Evolutionary conservation across 345 rosid genomes (phyloP), one percentile per base, ranked within the genome.

Genomic region (Xanthoceras sorbifolium): DNA sequence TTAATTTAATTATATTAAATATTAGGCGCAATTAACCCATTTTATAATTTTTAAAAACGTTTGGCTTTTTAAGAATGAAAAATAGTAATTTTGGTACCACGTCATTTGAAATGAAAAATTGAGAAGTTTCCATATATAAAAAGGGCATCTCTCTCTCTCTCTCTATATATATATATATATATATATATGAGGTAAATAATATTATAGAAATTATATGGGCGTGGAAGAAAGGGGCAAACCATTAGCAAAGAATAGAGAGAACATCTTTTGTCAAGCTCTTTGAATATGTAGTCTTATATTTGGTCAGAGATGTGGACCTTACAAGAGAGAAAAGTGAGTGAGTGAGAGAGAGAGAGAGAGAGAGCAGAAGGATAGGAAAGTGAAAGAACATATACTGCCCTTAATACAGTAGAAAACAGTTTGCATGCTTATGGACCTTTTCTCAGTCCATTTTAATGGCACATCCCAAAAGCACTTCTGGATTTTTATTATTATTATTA

Each of bases 291-390:
- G 55, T 83, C 75, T 76, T 60, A 68, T 72, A 73, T 75, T 65
- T 23, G 65, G 79, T 76, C 78, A 83, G 88, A 78, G 80, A 81
- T 55, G 85, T 74, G 84, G 82, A 83, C 83, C 81, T 76, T 63
- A 50, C 81, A 67, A 70, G 2, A 42, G 5, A 46, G 52, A 36
- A 2, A n/a, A n/a, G n/a, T n/a, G n/a, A n/a, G n/a, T 63, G 69
- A 68, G 71, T 36, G 22, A 17, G 25, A 42, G 26, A 0, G 59
- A 10, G 11, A 15, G 32, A 12, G 40, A 67, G 22, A 59, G 0
- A 54, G 23, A 67, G 62, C 14, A n/a, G 36, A 57, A 4, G n/a
- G n/a, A 70, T 11, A 32, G 67, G 14, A 63, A 40, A 18, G 66
- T 22, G 29, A 72, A 76, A 71, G 26, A 63, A 78, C 76, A 76